Evolutionary conservation across 805 yeast genomes (phyloP), one percentile per base, ranked within the genome.

Genomic region (Candida germanica): DNA sequence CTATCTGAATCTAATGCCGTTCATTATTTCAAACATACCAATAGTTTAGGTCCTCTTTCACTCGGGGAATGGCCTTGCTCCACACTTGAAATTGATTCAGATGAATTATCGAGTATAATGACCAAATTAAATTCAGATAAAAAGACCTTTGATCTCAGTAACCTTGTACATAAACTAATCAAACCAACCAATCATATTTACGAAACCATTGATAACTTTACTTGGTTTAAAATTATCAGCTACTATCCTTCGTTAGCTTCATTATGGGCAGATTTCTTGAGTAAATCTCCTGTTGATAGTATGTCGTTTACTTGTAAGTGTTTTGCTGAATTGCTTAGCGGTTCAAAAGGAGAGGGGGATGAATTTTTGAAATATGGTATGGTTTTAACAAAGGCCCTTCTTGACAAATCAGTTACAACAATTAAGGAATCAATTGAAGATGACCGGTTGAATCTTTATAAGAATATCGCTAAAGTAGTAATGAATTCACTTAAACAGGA

Each of bases 1-100:
- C 35, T 58, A 35, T 20, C 51, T 5, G 53, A 46, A 17, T 20
- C 44, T 1, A 56, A 56, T 31, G 58, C 62, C 2, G 47, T 46
- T n/a, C 60, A 52, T 29, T 59, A 45, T 28, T 59, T 58, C 46
- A 51, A 54, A 29, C 56, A 58, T 40, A 47, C 39, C 9, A 27
- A n/a, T 19, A 28, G 22, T 14, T 29, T 44, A 19, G 29, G 17
- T n/a, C 26, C 39, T 12, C 31, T 44, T 10, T n/a, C 33, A 1
- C n/a, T 17, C 15, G 46, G 49, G 5, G 41, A 39, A 10, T 44
- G 49, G 49, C 42, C 49, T 5, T 38, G 48, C 28, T 42, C 45
- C 8, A 41, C 26, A 12, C 19, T 36, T 1, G n/a, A 21, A 3
- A 20, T 41, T 2, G 46, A 44, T 6, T 18, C 29, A 14, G 35